Evolutionary conservation across 2,329 filamentous ascomycete species (phyloP).

Genomic region (Paraconiothyrium brasiliense): DNA sequence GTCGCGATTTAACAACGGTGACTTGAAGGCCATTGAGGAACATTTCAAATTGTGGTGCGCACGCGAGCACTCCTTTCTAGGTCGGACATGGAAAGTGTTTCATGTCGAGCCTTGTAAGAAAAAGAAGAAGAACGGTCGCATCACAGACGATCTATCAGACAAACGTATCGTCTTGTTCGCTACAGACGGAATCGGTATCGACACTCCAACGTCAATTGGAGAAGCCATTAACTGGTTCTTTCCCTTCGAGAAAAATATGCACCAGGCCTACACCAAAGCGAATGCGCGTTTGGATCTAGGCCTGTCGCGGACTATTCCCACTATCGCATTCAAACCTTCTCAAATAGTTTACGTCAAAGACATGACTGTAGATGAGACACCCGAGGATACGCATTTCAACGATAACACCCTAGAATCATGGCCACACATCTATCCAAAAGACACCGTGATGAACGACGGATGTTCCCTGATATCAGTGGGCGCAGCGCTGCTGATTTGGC

Average conservation of each 20-base stretch:
- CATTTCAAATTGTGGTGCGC: conserved; percentile 48
- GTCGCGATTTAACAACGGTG: conserved; percentile 18
- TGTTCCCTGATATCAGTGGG: conserved; percentile 71
- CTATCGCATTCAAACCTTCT: conserved; percentile 46
- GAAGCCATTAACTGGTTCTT: conserved; percentile 54
- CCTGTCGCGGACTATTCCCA: conserved; percentile 52
- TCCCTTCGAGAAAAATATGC: conserved; percentile 44
- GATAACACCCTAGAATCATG: conserved; percentile 45
- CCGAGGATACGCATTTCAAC: conserved; percentile 48
- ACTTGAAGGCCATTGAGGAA: conserved; percentile 28
- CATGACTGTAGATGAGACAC: conserved; percentile 39
- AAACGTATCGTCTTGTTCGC: conserved; percentile 50
- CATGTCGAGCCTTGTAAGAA: conserved; percentile 51
- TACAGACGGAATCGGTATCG: conserved; percentile 42
- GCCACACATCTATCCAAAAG: conserved; percentile 19
- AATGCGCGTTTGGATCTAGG: conserved; percentile 55
- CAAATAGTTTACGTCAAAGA: conserved; percentile 49
- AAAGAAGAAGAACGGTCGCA: conserved; percentile 23
- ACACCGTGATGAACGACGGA: conserved; percentile 60
- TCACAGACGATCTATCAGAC: conserved; percentile 21
- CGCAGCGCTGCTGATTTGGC: conserved; percentile 64
- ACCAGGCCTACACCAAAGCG: conserved; percentile 53
- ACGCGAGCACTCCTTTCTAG: conserved; percentile 50
- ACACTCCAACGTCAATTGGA: conserved; percentile 23
- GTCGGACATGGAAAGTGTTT: conserved; percentile 53